Base-by-base conservation (phyloP, 169 alveolate genomes). In the Cyclospora cayetanensis region DNA sequence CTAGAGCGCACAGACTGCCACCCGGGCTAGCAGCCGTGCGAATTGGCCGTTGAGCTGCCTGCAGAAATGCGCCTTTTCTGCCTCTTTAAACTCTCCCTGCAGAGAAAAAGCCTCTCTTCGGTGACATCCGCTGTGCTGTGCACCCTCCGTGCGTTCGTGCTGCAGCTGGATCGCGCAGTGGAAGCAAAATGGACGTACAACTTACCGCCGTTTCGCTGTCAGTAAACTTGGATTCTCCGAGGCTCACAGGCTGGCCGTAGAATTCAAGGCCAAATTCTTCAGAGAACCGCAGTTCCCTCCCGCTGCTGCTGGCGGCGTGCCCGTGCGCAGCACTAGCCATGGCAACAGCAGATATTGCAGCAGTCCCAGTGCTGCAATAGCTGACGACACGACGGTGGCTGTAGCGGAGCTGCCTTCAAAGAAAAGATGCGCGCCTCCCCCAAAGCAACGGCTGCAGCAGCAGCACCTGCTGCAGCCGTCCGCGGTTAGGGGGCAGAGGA, bases 151-250 rank as follows among this genome's bases (percentile, higher is more conserved):
- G 41, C 2, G 15, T 39, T 74, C 9, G 9, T 74, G 60, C 9
- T 18, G 29, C 89, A 79, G 89, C 46, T 79, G 89, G 89, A 79
- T 79, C 1, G 89, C 89, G 20, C 89, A 79, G 72, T 79, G 89
- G 89, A 79, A 79, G 50, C 89, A 79, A 4, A 70, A 79, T 34
- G 89, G 89, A 1, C 18, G 74, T 31, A 52, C 89, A 43, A 79
- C 89, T 25, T 79, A 79, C 74, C 89, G 89, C 12, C 89, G 89
- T 4, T 79, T 79, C 20, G 39, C 89, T 4, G 89, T 79, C 50
- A 41, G 68, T 25, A 79, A 79, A 50, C 52, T 29, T 42, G 89
- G 89, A 4, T 79, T 79, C 50, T 5, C 20, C 53, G 52, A 31
- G 43, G 89, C 89, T 27, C 74, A 50, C 29, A 55, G 20, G 34